phyloP scores from a whole-genome alignment of 2,329 filamentous ascomycete genomes.

The Aurifilum marmelostoma region DNA sequence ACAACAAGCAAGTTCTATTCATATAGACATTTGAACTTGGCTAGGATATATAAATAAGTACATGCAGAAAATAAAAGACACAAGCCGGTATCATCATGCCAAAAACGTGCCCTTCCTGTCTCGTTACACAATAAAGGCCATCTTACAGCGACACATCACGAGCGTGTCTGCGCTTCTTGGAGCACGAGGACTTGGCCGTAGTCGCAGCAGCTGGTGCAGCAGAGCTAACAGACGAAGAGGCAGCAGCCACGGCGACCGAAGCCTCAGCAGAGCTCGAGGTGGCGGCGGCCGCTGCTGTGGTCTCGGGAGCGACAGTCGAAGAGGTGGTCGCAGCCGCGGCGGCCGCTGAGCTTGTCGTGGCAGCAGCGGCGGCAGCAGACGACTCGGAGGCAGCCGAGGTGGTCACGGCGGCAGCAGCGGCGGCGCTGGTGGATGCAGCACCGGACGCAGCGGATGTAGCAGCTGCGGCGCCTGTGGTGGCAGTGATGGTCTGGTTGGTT shows the following conservation, averaged over 20 bases:
- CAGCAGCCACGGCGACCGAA: background rate
- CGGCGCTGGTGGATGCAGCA: background rate
- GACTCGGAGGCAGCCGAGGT: background rate
- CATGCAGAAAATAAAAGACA: background rate
- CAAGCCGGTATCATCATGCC: background rate
- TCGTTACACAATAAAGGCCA: background rate
- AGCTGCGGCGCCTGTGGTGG: background rate
- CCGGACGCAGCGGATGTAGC: background rate
- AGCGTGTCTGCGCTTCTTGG: constrained; percentile 12
- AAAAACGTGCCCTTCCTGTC: background rate
- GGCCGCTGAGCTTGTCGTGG: background rate
- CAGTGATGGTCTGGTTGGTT: constrained; percentile 12
- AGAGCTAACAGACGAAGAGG: background rate
- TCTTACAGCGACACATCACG: constrained; percentile 10
- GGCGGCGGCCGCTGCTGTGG: background rate
- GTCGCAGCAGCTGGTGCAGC: background rate
- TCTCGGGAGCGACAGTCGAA: background rate
- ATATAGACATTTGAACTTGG: background rate
- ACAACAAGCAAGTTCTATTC: background rate
- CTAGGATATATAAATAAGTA: background rate
- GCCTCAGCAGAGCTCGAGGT: constrained; percentile 1
- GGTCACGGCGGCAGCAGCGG: constrained; percentile 5
- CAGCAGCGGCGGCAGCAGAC: background rate
- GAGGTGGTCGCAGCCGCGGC: background rate
- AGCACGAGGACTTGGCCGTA: constrained; percentile 8